Evolutionary conservation across 495 filamentous ascomycete genomes (phyloP).

Genomic region (Penicillium verhagenii): DNA sequence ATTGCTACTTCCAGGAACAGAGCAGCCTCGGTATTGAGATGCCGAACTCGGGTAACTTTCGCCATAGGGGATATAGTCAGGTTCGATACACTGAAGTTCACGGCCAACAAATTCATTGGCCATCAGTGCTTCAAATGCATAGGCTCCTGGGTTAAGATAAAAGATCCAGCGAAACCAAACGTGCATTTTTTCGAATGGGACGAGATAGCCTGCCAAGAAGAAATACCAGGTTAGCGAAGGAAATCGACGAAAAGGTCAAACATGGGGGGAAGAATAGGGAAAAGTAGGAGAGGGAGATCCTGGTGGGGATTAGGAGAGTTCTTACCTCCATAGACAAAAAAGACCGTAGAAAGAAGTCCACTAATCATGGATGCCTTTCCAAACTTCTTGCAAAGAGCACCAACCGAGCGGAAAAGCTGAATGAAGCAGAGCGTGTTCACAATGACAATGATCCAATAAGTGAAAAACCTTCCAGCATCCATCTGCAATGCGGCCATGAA

Average conservation of each 20-base stretch:
- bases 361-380: slow-evolving; percentile 83
- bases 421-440: slow-evolving; percentile 70
- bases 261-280: slow-evolving; percentile 46
- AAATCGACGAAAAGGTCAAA: background rate
- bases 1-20: slow-evolving; percentile 62
- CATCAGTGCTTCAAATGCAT: slow-evolving; percentile 86
- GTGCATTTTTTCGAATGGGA: slow-evolving; percentile 73
- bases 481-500: slow-evolving; percentile 71
- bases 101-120: slow-evolving; percentile 83
- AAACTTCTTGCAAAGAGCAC: slow-evolving; percentile 76
- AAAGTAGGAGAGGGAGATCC: slow-evolving; percentile 47
- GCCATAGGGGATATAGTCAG: slow-evolving; percentile 62
- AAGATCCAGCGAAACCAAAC: slow-evolving; percentile 88
- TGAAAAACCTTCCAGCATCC: slow-evolving; percentile 75
- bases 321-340: slow-evolving; percentile 76
- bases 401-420: slow-evolving; percentile 73
- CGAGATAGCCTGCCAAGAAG: slow-evolving; percentile 72
- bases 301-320: background rate
- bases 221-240: background rate
- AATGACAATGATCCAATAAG: slow-evolving; percentile 68
- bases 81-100: slow-evolving; percentile 73
- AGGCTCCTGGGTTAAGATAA: slow-evolving; percentile 81
- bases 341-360: slow-evolving; percentile 70
- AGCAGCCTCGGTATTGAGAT: slow-evolving; percentile 68
- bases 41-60: slow-evolving; percentile 56